Conservation (phyloP, 1,284 basidiomycete species). For the Ustilago crameri region DNA sequence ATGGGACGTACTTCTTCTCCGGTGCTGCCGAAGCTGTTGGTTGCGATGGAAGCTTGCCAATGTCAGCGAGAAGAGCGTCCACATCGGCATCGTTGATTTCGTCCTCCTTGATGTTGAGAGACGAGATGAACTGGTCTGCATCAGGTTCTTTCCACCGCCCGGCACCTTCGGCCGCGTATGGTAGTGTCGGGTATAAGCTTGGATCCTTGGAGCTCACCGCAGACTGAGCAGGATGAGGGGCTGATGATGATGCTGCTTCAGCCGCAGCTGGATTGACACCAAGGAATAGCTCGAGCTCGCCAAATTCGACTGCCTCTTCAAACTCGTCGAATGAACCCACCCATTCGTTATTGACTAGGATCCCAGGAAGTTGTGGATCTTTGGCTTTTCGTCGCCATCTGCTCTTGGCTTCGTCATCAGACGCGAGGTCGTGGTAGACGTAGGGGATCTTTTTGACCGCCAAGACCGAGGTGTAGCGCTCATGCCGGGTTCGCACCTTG, state of each 20-base stretch:
- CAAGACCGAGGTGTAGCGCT: constrained; percentile 62
- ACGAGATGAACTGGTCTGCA: constrained; percentile 58
- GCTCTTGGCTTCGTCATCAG: constrained; percentile 64
- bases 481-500: constrained; percentile 61
- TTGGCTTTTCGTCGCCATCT: constrained; percentile 65
- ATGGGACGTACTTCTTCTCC: constrained; percentile 46
- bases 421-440: constrained; percentile 64
- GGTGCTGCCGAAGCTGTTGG: constrained; percentile 3
- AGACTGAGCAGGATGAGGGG: constrained; percentile 42
- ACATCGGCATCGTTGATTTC: constrained; percentile 58
- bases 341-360: constrained; percentile 68
- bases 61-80: constrained; percentile 40
- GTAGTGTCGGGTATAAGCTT: constrained; percentile 41
- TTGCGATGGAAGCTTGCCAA: constrained; percentile 22
- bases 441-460: constrained; percentile 65
- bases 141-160: constrained; percentile 49
- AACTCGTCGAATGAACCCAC: constrained; percentile 66
- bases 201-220: constrained; percentile 50
- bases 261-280: constrained; percentile 30
- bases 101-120: constrained; percentile 55
- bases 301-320: constrained; percentile 66
- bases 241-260: constrained; percentile 7
- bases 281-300: constrained; percentile 64
- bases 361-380: constrained; percentile 62
- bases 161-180: constrained; percentile 51